Conservation (phyloP, 2,329 filamentous ascomycete species). For the Celoporthe dispersa region DNA sequence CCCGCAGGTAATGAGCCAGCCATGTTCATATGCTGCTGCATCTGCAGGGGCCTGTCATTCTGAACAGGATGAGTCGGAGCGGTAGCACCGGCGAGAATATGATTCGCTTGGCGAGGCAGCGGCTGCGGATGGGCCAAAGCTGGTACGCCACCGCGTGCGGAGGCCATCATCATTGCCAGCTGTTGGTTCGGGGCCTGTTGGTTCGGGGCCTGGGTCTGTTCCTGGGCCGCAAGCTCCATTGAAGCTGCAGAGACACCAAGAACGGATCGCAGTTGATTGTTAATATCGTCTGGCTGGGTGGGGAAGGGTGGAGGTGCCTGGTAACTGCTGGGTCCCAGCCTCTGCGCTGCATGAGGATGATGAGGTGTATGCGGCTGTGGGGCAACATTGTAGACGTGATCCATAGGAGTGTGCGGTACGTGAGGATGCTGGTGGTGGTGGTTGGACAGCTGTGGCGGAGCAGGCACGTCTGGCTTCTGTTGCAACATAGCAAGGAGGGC, state of each 20-base stretch:
- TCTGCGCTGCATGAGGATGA: constrained; percentile 56
- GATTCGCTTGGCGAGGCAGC: constrained; percentile 25
- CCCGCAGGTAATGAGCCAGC: constrained; percentile 11
- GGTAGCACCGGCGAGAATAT: constrained; percentile 15
- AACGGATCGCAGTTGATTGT: constrained; percentile 32
- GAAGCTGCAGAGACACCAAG: constrained; percentile 33
- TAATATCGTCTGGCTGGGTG: constrained; percentile 47
- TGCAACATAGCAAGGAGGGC: constrained; percentile 60
- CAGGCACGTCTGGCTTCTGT: constrained; percentile 37
- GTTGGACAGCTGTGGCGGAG: constrained; percentile 27
- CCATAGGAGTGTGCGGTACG: constrained; percentile 56
- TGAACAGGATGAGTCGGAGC: background rate
- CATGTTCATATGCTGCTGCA: constrained; percentile 21
- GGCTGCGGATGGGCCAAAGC: constrained; percentile 22
- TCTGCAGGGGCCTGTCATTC: constrained; percentile 22
- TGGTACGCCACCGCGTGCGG: background rate
- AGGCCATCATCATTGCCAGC: constrained; percentile 16
- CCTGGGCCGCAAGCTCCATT: constrained; percentile 22
- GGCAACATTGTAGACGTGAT: constrained; percentile 55
- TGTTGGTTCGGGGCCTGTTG: constrained; percentile 18
- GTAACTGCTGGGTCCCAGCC: constrained; percentile 50
- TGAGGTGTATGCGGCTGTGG: constrained; percentile 62
- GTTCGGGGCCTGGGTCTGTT: constrained; percentile 7
- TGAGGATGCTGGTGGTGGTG: constrained; percentile 32
- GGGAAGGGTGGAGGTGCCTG: constrained; percentile 55